Evolutionary conservation across 805 yeast genomes (phyloP), one percentile per base, ranked within the genome.

Genomic region (Candida khao-thaluensis): DNA sequence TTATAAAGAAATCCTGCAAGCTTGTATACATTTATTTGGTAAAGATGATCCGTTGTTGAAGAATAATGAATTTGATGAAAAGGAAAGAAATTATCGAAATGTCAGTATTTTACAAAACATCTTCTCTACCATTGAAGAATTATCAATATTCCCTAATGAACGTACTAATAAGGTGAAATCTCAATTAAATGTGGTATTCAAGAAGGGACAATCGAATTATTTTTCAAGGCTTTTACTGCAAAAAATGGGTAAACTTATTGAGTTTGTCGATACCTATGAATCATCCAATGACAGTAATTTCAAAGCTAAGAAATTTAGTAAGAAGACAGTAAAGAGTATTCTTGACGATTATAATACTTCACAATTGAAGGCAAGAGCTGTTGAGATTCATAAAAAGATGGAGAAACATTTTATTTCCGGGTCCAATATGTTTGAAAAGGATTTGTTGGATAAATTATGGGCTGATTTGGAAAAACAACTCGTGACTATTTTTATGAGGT

Each of bases 401-500:
- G 74, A 74, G 21, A 63, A 67, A 37, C 85, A 85, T 51, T 77
- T 80, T 43, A 43, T 60, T 46, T 43, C 58, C 31, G 56, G 74
- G 44, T 35, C 55, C 44, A 55, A 65, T 23, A 71, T 67, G 42
- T 62, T 71, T 44, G 84, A 79, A 51, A 71, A 67, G 34, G 78
- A 72, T 31, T 55, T 86, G 28, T 61, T 80, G 27, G 79, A 75
- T 26, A 76, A 73, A 51, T 70, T 87, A 40, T 82, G 95, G 93
- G 66, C 72, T 11, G 79, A 84, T 14, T 62, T 85, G 42, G 87
- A 82, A 48, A 79, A 77, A 15, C 77, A 79, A 45, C 81, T 80
- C 48, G 73, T 76, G 15, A 68, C 72, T 5, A 65, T 77, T 17
- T 77, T 82, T 48, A 60, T 72, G 45, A 71, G 78, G 33, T 61